Base-by-base conservation (phyloP, 345 rosid species). In the Salix suchowensis region DNA sequence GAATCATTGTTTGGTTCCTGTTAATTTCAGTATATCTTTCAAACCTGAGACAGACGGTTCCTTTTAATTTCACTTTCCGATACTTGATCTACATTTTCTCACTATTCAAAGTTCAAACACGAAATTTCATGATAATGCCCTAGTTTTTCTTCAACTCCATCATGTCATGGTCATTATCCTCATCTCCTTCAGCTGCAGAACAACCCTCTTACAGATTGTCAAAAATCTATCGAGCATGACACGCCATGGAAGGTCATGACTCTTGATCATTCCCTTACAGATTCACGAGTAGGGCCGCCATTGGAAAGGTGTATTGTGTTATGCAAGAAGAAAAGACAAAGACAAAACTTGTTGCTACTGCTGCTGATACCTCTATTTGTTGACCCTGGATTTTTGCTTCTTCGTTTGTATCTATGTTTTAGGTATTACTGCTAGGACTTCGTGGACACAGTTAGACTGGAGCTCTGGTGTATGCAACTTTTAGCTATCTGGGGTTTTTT, bases 341-440 rank as follows among this genome's bases (percentile, higher is more conserved):
- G 62, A 1, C 24, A 24, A 24, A 24, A 24, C 13, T 72, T 21
- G 12, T 65, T 23, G 69, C 60, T 19, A 2, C 32, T 26, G 18
- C 19, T 62, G 46, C 36, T 36, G 65, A 28, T 64, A 40, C 12
- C 14, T 40, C 46, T 40, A 40, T 72, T 37, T 73, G 64, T 30
- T 55, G 68, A 3, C 50, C 50, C 50, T 46, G 50, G 14, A 80
- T 74, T 76, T 81, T 81, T 71, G 54, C 54, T 19, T 76, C 36
- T 12, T 64, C 23, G 15, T 62, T 62, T 62, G 52, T 16, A 19
- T 48, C 65, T 70, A 72, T 75, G 54, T 72, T 82, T 73, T 82
- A 84, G 88, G 84, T 21, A 78, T 77, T 70, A 42, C 60, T 79
- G 66, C 61, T 71, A 60, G 64, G 71, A 13, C 69, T 64, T 73